A percentile compares a stretch with the other conserved stretches of the same genome.
These are phyloP conservation scores for Nicotiana noctiflora DNA, from an alignment of 257 asterid genomes.

Conservation along the genomic window DNA sequence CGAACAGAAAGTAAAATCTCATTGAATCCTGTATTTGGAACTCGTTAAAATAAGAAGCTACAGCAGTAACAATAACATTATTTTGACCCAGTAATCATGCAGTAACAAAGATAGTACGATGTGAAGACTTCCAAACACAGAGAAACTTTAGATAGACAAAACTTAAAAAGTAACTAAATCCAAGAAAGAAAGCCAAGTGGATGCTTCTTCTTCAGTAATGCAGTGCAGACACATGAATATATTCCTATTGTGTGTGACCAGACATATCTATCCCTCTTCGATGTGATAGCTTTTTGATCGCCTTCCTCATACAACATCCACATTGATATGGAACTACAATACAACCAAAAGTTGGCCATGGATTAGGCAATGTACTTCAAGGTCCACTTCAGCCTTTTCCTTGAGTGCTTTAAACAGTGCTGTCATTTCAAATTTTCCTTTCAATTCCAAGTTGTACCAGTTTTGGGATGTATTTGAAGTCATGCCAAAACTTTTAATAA, in stretches of 20 bases:
- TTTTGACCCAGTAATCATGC: no score
- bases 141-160: background rate
- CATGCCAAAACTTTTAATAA: background rate
- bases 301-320: background rate
- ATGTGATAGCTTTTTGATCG: background rate
- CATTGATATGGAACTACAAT: background rate
- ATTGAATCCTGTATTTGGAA: background rate
- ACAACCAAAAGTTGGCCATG: background rate
- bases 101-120: background rate
- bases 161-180: background rate
- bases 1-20: slow-evolving; percentile 17
- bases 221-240: background rate
- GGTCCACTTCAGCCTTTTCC: background rate
- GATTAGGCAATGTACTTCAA: background rate
- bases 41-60: background rate
- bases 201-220: background rate
- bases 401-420: background rate
- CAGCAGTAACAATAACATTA: background rate
- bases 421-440: background rate
- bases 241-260: background rate
- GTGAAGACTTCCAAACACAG: background rate
- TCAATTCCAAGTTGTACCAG: background rate
- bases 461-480: background rate
- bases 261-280: background rate
- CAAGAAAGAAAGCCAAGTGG: background rate